Base-by-base conservation (phyloP, 2,329 filamentous ascomycete genomes). In the Colletotrichum spinosum region DNA sequence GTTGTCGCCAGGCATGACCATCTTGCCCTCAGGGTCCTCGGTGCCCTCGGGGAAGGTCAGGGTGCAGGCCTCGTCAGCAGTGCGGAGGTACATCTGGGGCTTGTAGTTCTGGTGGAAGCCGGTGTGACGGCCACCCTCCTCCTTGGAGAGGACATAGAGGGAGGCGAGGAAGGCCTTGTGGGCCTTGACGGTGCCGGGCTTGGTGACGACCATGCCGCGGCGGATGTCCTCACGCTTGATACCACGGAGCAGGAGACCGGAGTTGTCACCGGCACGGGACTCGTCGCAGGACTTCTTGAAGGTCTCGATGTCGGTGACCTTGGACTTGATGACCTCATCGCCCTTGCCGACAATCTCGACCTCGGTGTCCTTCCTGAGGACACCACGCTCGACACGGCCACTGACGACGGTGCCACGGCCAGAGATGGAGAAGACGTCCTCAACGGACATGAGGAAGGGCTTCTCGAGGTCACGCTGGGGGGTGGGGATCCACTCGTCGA, bases 251-350 rank as follows among this genome's bases (percentile, higher is more conserved):
- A 99, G 89, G 42, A 99, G 92, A 77, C 96, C 96, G 34, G 96
- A 97, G 90, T 98, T 99, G 83, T 99, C 96, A 80, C 96, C 96
- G 68, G 96, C 96, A 74, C 92, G 89, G 65, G 95, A 97, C 83
- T 97, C 93, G 65, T 97, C 94, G 81, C 96, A 98, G 54, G 94
- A 97, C 89, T 99, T 99, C 88, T 98, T 97, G 88, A 99, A 99
- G 71, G 95, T 99, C 86, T 99, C 96, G 72, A 99, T 98, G 77
- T 99, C 97, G 76, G 96, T 99, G 70, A 99, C 95, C 87, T 97
- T 98, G 81, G 96, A 98, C 90, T 97, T 97, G 86, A 98, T 92
- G 71, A 93, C 83, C 50, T 89, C 86, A 62, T 83, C 81, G 72
- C 90, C 89, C 85, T 96, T 97, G 78, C 96, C 96, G 68, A 99